Base-by-base conservation (phyloP, 2,329 filamentous ascomycete species). In the Phoma sp. region DNA sequence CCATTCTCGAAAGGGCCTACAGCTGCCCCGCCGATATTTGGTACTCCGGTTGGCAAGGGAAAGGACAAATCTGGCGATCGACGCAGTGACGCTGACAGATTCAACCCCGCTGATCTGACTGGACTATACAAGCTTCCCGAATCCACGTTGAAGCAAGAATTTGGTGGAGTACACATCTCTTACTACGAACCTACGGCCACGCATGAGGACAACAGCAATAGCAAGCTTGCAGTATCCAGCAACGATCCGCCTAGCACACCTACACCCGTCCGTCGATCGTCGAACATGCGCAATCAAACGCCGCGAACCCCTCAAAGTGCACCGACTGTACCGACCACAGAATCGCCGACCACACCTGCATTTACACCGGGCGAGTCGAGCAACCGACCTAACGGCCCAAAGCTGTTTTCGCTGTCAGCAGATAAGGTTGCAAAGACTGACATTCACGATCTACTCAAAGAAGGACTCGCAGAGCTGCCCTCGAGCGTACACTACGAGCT, bases 401-500 rank as follows among this genome's bases (percentile, higher is more conserved):
- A 74, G 58, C 65, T 57, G 4, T 73, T 92, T 40, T 89, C 93
- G 62, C 74, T 96, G 47, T 80, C 89, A 24, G 70, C 76, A 30
- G 75, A 78, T 2, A 75, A 77, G 51, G 69, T 85, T 32, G 70
- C 75, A 24, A 69, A 65, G 14, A 73, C 76, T 27, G 65, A 79
- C 29, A 62, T 75, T 4, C 75, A 79, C 57, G 70, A 75, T n/a
- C 54, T 82, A 9, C 52, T 82, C 41, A 73, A 73, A 43, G 67
- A 75, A 14, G 72, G 74, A 18, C 45, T 79, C 10, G 60, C 80
- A 4, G 86, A 89, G 56, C 77, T 98, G 65, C 90, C 93, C 0
- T 78, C 86, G 32, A 82, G 89, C 42, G 82, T 86, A 10, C 88
- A 87, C 61, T 98, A 96, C 68, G 95, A 98, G 61, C 81, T 93